Evolutionary conservation across 2,329 filamentous ascomycete genomes (phyloP).

Genomic region (Botrytis tulipae): DNA sequence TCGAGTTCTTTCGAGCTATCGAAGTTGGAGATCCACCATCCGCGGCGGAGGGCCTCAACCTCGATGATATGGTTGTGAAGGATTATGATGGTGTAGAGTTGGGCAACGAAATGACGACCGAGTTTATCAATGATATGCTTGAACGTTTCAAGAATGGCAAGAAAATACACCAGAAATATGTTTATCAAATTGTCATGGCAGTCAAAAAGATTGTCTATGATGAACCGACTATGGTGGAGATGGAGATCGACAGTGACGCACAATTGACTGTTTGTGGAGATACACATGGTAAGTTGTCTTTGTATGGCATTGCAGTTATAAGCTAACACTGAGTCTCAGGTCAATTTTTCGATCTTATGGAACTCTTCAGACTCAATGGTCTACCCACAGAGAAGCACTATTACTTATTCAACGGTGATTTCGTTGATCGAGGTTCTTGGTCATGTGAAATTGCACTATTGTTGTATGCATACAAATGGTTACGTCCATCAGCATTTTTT

Average conservation of each 20-base stretch:
- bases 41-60: slow-evolving; percentile 83
- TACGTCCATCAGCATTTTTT: slow-evolving; percentile 85
- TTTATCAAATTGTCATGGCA: slow-evolving; percentile 90
- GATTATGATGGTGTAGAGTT: slow-evolving; percentile 82
- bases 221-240: slow-evolving; percentile 96
- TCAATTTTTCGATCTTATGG: slow-evolving; percentile 96
- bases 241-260: slow-evolving; percentile 73
- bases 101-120: slow-evolving; percentile 83
- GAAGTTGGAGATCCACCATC: slow-evolving; percentile 91
- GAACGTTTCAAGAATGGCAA: slow-evolving; percentile 94
- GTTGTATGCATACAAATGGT: slow-evolving; percentile 95
- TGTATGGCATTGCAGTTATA: not conserved
- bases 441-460: slow-evolving; percentile 94
- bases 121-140: slow-evolving; percentile 98
- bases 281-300: slow-evolving; percentile 70
- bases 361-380: slow-evolving; percentile 92
- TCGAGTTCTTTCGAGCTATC: slow-evolving; percentile 93
- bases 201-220: slow-evolving; percentile 87
- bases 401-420: slow-evolving; percentile 98
- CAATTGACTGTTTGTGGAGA: slow-evolving; percentile 94
- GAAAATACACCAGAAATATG: slow-evolving; percentile 93
- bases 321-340: slow-evolving; percentile 49
- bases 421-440: slow-evolving; percentile 97
- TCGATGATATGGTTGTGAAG: slow-evolving; percentile 84
- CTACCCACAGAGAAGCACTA: slow-evolving; percentile 80